Evolutionary conservation across 2,329 filamentous ascomycete species (phyloP).

Genomic region (Aspergillus versicolor): DNA sequence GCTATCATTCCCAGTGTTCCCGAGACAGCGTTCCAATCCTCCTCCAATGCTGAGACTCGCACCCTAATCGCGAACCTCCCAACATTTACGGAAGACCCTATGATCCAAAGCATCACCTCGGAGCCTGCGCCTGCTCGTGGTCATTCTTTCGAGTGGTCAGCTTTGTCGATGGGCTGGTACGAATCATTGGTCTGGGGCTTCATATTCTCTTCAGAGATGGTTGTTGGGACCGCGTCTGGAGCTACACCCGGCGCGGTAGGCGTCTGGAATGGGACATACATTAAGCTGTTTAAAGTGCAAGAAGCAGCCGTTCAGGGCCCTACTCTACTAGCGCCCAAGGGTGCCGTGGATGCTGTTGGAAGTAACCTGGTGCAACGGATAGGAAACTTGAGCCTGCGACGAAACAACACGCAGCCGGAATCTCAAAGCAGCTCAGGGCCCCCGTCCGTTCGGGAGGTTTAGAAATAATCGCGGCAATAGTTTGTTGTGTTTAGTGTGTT

Average conservation of each 20-base stretch:
- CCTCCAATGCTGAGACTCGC: constrained; percentile 40
- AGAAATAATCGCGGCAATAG: constrained; percentile 9
- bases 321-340: constrained; percentile 77
- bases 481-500: constrained; percentile 12
- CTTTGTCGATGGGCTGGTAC: constrained; percentile 89
- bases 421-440: constrained; percentile 28
- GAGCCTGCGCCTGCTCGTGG: constrained; percentile 73
- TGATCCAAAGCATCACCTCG: constrained; percentile 64
- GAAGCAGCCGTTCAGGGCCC: constrained; percentile 78
- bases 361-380: constrained; percentile 86
- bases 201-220: constrained; percentile 87
- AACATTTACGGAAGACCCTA: constrained; percentile 49
- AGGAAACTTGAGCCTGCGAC: constrained; percentile 69
- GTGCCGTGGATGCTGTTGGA: constrained; percentile 89
- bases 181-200: constrained; percentile 92
- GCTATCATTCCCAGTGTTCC: constrained; percentile 53
- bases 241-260: constrained; percentile 78
- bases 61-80: constrained; percentile 45
- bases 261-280: constrained; percentile 87
- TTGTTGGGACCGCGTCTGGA: constrained; percentile 48
- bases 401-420: constrained; percentile 33
- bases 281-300: constrained; percentile 87
- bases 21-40: constrained; percentile 45
- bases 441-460: constrained; percentile 39
- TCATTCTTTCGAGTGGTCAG: constrained; percentile 93